A percentile compares a stretch with the other conserved stretches of the same genome.
Evolutionary conservation across 768 basidiomycete genomes (phyloP).

Genomic region (Sarcodon sp.): DNA sequence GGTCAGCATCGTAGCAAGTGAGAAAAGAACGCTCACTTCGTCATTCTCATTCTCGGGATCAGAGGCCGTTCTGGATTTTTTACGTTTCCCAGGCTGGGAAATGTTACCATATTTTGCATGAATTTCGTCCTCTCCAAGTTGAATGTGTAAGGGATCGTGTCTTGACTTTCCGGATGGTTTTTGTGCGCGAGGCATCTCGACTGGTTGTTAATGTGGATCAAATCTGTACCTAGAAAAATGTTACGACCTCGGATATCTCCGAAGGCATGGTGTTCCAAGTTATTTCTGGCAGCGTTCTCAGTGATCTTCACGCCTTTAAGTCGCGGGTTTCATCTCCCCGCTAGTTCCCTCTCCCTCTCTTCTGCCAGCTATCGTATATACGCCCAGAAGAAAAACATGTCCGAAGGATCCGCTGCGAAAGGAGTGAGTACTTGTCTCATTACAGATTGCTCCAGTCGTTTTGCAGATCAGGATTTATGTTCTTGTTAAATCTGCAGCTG

Average conservation of each 20-base stretch:
- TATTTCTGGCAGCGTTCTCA: neutral
- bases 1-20: slow-evolving; percentile 2
- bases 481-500: neutral
- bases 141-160: slow-evolving; percentile 81
- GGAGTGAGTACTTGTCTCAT: no score
- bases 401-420: no score
- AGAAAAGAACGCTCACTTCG: slow-evolving; percentile 21
- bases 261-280: neutral
- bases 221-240: neutral
- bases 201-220: no score
- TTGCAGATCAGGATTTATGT: neutral
- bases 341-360: neutral
- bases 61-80: slow-evolving; percentile 33
- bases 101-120: slow-evolving; percentile 69
- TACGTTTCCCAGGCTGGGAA: slow-evolving; percentile 64
- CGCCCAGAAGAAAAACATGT: no score
- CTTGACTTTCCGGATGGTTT: slow-evolving; percentile 43
- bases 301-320: neutral
- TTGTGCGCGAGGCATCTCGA: slow-evolving; percentile 49
- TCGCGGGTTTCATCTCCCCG: neutral
- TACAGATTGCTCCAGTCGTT: neutral
- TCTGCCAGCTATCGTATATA: neutral
- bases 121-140: slow-evolving; percentile 70
- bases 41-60: slow-evolving; percentile 48
- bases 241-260: slow-evolving; percentile 3